Evolutionary conservation across 2,329 filamentous ascomycete species (phyloP).

Genomic region (Penicillium verrucosum): DNA sequence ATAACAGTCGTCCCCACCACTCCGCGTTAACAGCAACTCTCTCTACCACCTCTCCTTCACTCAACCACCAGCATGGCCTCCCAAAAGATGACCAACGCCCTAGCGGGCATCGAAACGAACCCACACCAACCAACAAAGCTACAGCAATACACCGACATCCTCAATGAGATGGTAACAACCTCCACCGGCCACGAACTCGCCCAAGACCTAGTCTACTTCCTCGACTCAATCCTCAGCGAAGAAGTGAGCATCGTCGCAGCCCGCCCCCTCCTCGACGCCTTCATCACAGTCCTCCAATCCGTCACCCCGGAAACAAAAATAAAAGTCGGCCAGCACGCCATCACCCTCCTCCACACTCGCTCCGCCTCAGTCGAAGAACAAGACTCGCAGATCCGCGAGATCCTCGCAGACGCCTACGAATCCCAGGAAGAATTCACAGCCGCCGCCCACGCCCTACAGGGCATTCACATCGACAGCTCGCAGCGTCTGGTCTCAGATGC

Average conservation of each 20-base stretch:
- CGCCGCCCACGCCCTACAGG: conserved; percentile 74
- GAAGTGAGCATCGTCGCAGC: conserved; percentile 73
- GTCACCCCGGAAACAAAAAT: conserved; percentile 61
- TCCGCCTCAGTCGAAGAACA: conserved; percentile 81
- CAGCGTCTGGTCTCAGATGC: conserved; percentile 79
- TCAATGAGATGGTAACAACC: conserved; percentile 53
- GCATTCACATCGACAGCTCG: conserved; percentile 83
- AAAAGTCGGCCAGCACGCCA: conserved; percentile 70
- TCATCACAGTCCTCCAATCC: conserved; percentile 63
- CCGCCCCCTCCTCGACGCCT: conserved; percentile 65
- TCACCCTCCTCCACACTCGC: conserved; percentile 63
- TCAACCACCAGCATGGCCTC: conserved; percentile 45
- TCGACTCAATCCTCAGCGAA: conserved; percentile 67
- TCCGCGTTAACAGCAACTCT: not conserved
- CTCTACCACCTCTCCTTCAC: not conserved
- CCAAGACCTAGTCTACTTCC: conserved; percentile 65
- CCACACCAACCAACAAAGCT: conserved; percentile 50
- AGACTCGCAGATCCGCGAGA: conserved; percentile 71
- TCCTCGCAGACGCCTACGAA: conserved; percentile 81
- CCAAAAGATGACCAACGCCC: conserved; percentile 46
- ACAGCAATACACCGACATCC: conserved; percentile 56
- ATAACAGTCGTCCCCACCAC: conserved; percentile 7
- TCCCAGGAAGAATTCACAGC: conserved; percentile 72
- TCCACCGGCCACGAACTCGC: conserved; percentile 47
- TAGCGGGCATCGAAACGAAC: conserved; percentile 51